Percentiles rank a stretch among this genome's conserved stretches.
These are phyloP conservation scores for Metarhizium rileyi DNA, from an alignment of 2,329 filamentous ascomycete genomes.

Conservation along the genomic window DNA sequence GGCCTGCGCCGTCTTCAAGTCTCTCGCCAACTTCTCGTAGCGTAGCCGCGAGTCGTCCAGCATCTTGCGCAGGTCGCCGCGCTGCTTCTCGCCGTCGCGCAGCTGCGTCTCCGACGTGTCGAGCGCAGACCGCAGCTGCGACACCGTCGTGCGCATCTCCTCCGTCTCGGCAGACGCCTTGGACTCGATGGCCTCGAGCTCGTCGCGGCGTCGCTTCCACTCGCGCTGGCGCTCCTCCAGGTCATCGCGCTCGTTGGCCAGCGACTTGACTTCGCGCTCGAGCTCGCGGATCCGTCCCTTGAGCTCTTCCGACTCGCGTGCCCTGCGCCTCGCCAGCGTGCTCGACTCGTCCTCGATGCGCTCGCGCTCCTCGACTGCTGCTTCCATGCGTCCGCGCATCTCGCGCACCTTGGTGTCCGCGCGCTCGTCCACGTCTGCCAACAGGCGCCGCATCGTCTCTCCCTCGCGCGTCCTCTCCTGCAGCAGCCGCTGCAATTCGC, in stretches of 20 bases:
- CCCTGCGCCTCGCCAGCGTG: conserved; percentile 62
- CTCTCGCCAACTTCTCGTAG: conserved; percentile 71
- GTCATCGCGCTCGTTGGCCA: conserved; percentile 67
- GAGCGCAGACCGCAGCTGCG: conserved; percentile 66
- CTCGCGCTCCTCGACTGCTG: conserved; percentile 88
- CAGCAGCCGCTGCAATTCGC: conserved; percentile 77
- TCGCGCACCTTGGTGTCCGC: conserved; percentile 77
- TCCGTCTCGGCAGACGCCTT: conserved; percentile 62
- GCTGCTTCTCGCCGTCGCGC: conserved; percentile 74
- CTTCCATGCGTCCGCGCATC: conserved; percentile 80
- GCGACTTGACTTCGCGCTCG: conserved; percentile 63
- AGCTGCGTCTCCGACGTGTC: conserved; percentile 83
- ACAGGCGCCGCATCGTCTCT: conserved; percentile 85
- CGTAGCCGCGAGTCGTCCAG: conserved; percentile 70
- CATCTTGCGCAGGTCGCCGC: conserved; percentile 60
- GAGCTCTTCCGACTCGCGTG: conserved; percentile 80
- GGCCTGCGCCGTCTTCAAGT: conserved; percentile 43
- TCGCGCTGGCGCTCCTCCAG: conserved; percentile 65
- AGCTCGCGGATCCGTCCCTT: conserved; percentile 70
- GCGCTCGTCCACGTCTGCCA: conserved; percentile 77
- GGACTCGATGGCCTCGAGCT: conserved; percentile 62
- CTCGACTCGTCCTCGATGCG: conserved; percentile 84
- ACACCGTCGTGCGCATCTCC: conserved; percentile 68
- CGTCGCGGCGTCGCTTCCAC: conserved; percentile 62
- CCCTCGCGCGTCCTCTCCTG: conserved; percentile 82